Conservation (phyloP, 352 stramenopile genomes). For the Hyaloperonospora brassicae region DNA sequence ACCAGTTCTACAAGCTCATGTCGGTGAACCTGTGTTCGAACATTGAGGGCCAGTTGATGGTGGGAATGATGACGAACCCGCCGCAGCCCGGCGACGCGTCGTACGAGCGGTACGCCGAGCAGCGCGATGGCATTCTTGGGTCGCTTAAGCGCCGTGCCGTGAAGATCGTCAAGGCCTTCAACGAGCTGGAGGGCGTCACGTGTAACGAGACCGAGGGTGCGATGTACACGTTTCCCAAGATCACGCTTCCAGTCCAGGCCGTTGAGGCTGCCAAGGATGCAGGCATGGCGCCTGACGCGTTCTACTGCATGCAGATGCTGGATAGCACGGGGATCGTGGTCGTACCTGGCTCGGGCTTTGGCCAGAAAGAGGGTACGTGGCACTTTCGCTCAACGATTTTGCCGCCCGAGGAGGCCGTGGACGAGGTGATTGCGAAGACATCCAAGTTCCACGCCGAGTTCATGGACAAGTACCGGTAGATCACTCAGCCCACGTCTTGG, state of each 20-base stretch:
- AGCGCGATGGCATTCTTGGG: constrained; percentile 88
- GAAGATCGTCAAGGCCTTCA: constrained; percentile 92
- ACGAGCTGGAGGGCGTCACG: constrained; percentile 93
- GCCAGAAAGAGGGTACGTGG: constrained; percentile 92
- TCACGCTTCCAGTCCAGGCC: constrained; percentile 86
- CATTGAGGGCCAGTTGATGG: constrained; percentile 95
- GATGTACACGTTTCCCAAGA: constrained; percentile 98
- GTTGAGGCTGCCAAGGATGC: constrained; percentile 70
- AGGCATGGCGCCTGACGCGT: constrained; percentile 87
- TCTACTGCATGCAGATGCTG: constrained; percentile 96
- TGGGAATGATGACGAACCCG: constrained; percentile 96
- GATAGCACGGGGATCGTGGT: constrained; percentile 96
- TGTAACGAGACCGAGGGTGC: constrained; percentile 95
- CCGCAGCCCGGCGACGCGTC: constrained; percentile 86
- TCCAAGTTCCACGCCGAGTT: constrained; percentile 93
- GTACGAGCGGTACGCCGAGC: constrained; percentile 85
- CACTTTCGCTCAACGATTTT: constrained; percentile 99
- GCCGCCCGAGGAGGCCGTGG: constrained; percentile 93
- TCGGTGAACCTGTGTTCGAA: constrained; percentile 96
- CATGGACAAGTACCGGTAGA: constrained; percentile 90
- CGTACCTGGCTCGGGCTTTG: constrained; percentile 96
- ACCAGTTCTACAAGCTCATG: constrained; percentile 99
- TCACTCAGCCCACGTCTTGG: background rate
- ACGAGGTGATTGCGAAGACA: constrained; percentile 92
- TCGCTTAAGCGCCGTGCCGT: constrained; percentile 90